These are phyloP conservation scores for Parsonsia alboflavescens DNA, from an alignment of 257 asterid species.

Conservation along the genomic window DNA sequence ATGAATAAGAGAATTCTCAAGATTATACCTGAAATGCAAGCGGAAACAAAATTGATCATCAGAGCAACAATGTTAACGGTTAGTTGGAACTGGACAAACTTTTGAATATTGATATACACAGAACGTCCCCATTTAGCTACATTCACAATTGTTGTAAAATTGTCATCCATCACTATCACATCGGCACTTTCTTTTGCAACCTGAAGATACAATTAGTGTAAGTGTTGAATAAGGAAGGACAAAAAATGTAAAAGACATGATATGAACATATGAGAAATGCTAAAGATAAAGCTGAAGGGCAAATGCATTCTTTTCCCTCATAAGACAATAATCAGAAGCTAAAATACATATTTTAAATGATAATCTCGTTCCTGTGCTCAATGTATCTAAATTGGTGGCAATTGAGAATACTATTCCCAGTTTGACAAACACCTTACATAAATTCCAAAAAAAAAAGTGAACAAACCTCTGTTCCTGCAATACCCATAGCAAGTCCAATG, in stretches of 20 bases:
- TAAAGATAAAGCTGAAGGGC: background rate
- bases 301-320: background rate
- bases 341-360: background rate
- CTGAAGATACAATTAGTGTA: conserved; percentile 29
- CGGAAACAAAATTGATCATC: conserved; percentile 80
- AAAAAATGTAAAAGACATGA: background rate
- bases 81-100: conserved; percentile 94
- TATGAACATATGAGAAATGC: background rate
- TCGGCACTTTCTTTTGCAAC: conserved; percentile 99
- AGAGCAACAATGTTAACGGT: conserved; percentile 95
- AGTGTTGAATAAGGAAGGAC: conserved; percentile 1
- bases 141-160: conserved; percentile 85
- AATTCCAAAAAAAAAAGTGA: background rate
- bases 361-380: background rate
- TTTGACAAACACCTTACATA: background rate
- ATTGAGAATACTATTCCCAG: background rate
- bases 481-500: conserved; percentile 51
- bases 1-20: background rate
- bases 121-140: conserved; percentile 98
- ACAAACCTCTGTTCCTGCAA: conserved; percentile 53
- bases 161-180: conserved; percentile 91
- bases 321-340: background rate
- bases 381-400: background rate
- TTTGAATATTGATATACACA: conserved; percentile 93
- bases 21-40: conserved; percentile 66